Evolutionary conservation across 306 rosid genomes (phyloP).

Genomic region (Pyrus betulifolia): DNA sequence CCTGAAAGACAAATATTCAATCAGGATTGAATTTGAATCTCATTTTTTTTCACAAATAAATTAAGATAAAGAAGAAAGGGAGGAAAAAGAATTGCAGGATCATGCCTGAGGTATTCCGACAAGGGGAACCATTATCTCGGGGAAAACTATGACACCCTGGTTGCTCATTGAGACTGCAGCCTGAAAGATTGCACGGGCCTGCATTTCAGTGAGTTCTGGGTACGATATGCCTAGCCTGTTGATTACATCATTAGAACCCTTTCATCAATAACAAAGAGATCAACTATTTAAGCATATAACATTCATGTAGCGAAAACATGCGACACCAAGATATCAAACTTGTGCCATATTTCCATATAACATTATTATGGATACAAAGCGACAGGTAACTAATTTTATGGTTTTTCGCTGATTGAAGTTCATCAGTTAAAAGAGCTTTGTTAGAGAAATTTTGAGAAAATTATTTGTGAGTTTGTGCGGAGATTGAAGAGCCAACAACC

Average conservation of each 20-base stretch:
- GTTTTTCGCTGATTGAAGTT: no score
- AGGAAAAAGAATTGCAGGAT: not conserved
- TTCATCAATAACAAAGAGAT: conserved; percentile 1
- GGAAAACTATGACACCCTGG: conserved; percentile 67
- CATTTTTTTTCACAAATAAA: no score
- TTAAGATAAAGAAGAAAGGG: not conserved
- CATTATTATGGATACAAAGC: no score
- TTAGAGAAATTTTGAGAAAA: no score
- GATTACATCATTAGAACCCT: conserved; percentile 6
- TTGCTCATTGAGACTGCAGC: conserved; percentile 68
- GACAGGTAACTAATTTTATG: no score
- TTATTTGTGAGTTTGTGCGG: no score
- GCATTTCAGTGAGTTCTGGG: conserved; percentile 93
- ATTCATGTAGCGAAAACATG: not conserved
- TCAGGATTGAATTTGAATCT: no score
- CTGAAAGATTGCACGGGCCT: conserved; percentile 80
- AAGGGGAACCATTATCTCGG: conserved; percentile 99
- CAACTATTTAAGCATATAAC: not conserved
- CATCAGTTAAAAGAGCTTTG: no score
- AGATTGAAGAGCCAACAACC: conserved; percentile 26
- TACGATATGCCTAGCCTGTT: conserved; percentile 89
- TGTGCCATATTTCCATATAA: not conserved
- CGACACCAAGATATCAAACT: not conserved
- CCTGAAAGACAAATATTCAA: conserved; percentile 37
- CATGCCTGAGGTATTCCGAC: conserved; percentile 88